A percentile compares a stretch with the other conserved stretches of the same genome.
phyloP scores from a whole-genome alignment of 2,329 filamentous ascomycete species.

The Monilinia laxa region DNA sequence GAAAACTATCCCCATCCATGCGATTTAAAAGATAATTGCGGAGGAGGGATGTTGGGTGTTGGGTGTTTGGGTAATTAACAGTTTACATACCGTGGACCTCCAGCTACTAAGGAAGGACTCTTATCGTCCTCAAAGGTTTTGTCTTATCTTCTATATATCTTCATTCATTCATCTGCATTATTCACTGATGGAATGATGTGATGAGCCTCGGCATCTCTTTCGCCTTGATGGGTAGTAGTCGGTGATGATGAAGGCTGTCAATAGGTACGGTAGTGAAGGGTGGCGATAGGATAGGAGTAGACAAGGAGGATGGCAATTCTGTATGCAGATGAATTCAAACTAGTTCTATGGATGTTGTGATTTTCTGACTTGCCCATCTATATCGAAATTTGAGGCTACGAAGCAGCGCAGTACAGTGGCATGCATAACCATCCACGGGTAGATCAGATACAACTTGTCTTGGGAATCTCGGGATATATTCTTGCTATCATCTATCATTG shows the following conservation, averaged over 20 bases:
- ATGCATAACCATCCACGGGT: background rate
- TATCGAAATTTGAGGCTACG: background rate
- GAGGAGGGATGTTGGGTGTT: too few species aligned
- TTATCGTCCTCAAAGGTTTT: too few species aligned
- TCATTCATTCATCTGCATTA: background rate
- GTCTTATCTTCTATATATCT: too few species aligned
- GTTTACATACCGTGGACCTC: too few species aligned
- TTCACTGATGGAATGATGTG: background rate
- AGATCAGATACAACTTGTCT: background rate
- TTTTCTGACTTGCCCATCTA: background rate
- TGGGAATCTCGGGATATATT: background rate
- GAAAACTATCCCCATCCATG: too few species aligned
- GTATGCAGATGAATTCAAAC: background rate
- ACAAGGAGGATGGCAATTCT: background rate
- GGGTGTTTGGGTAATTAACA: too few species aligned
- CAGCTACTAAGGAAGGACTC: too few species aligned
- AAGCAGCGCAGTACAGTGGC: background rate
- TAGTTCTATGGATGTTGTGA: background rate
- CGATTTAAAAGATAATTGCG: too few species aligned
- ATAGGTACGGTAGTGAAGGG: background rate
- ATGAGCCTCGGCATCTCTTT: slow-evolving; percentile 1
- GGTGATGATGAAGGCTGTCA: background rate
- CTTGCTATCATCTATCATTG: background rate
- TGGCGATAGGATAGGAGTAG: background rate
- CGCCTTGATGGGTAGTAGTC: background rate